Evolutionary conservation across 1,284 basidiomycete genomes (phyloP).

Genomic region (Singerocomus inundabilis): DNA sequence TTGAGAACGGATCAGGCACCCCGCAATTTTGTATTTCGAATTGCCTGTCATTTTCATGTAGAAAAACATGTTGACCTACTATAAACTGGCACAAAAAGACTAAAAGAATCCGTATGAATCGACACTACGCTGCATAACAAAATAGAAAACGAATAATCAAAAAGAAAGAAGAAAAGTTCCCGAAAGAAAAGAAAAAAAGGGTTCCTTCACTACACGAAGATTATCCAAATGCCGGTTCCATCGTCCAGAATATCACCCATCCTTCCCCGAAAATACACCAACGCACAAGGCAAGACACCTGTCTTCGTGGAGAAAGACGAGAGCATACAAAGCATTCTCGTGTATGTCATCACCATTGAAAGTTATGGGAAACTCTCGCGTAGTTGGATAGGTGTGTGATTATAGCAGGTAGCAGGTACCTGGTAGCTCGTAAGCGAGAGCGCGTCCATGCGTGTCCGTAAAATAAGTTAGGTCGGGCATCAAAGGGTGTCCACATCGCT

Average conservation of each 20-base stretch:
- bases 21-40: constrained; percentile 5
- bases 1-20: constrained; percentile 1
- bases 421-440: constrained; percentile 15
- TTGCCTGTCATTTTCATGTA: constrained; percentile 4
- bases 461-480: constrained; percentile 28
- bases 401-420: constrained; percentile 25
- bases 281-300: constrained; percentile 6
- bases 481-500: constrained; percentile 5
- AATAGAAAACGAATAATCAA: constrained; percentile 37
- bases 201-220: constrained; percentile 26
- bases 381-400: constrained; percentile 25
- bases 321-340: constrained; percentile 24
- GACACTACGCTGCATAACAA: constrained; percentile 27
- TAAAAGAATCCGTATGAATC: constrained; percentile 26
- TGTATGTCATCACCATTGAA: constrained; percentile 27
- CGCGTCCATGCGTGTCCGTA: constrained; percentile 26
- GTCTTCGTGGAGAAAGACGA: constrained; percentile 12
- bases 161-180: constrained; percentile 1
- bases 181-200: neutral
- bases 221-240: constrained; percentile 30
- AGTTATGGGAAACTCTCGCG: constrained; percentile 22
- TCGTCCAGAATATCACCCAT: constrained; percentile 18
- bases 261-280: constrained; percentile 1
- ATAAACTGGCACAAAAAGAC: constrained; percentile 15
- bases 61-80: constrained; percentile 9